Evolutionary conservation across 1,284 basidiomycete species (phyloP).

Genomic region (Trichosporon inkin): DNA sequence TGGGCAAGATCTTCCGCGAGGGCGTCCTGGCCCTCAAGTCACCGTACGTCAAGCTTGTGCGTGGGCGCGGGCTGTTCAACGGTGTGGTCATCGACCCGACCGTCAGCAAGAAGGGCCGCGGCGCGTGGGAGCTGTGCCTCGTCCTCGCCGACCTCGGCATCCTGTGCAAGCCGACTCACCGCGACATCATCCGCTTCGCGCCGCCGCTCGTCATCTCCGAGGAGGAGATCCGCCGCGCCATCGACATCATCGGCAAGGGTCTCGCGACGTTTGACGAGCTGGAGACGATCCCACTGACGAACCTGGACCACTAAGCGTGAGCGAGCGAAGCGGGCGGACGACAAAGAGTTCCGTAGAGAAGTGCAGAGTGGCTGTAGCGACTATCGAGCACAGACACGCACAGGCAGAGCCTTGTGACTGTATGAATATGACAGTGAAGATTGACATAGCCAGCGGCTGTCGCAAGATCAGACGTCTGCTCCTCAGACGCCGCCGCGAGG

Average conservation of each 20-base stretch:
- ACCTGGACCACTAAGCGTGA: background rate
- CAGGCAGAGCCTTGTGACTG: no score
- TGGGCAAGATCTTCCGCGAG: slow-evolving; percentile 78
- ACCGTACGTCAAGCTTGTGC: slow-evolving; percentile 67
- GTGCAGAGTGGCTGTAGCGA: no score
- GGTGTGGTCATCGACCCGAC: slow-evolving; percentile 89
- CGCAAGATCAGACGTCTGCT: no score
- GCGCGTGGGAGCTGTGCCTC: slow-evolving; percentile 94
- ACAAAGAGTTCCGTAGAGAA: background rate
- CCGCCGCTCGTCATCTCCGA: slow-evolving; percentile 91
- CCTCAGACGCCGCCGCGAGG: no score
- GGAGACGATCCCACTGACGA: slow-evolving; percentile 62
- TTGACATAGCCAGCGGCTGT: no score
- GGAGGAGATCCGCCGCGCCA: slow-evolving; percentile 69
- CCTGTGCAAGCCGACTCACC: slow-evolving; percentile 88
- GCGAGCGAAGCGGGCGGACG: background rate
- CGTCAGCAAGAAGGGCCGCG: slow-evolving; percentile 67
- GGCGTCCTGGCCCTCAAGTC: slow-evolving; percentile 63
- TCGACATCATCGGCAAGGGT: slow-evolving; percentile 55
- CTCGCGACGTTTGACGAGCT: slow-evolving; percentile 71
- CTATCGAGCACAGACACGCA: no score
- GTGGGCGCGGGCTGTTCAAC: slow-evolving; percentile 85
- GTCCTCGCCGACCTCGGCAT: slow-evolving; percentile 80
- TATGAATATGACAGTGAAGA: no score
- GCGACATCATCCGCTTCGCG: slow-evolving; percentile 71